Evolutionary conservation across 2,329 filamentous ascomycete species (phyloP), one percentile per base, ranked within the genome.

Genomic region (Aspergillus fumigatiaffinis): DNA sequence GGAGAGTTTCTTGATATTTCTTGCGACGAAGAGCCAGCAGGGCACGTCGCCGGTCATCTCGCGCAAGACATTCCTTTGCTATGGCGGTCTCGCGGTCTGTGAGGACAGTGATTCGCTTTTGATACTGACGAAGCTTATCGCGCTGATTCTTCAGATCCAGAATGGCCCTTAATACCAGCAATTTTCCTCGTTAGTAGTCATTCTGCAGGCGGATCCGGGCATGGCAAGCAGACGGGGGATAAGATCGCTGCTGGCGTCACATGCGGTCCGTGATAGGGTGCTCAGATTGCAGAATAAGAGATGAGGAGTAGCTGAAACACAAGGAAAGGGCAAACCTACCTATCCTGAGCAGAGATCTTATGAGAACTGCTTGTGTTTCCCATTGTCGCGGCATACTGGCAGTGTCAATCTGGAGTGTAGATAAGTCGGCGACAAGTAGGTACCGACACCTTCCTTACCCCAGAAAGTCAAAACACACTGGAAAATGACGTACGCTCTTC

Each of bases 141-240:
- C 94, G 92, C 79, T 97, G 93, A 77, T 87, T 91, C 80, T 97
- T 97, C 79, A 97, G 89, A 78, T 97, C 92, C 70, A 97, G 88
- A 76, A 97, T 97, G 59, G 93, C 93, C 79, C 92, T 97, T 38
- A 21, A 12, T 42, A 12, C 12, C 35, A 29, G 9, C n/a, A 14
- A 14, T 25, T 1, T 46, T 14, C 7, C 12, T 14, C 8, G 23
- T 47, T 7, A 47, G 25, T 35, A 41, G 35, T 48, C 50, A 44
- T 42, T 50, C 50, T 44, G 28, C 25, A 6, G 38, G 28, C 32
- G 47, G 26, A 21, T 23, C 17, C 26, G 35, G 35, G 20, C 23
- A 53, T 49, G 23, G 41, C 17, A 38, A 56, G 52, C 23, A 49
- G 49, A 52, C 44, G 54, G 55, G 32, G 32, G 32, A 35, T 7